Evolutionary conservation across 306 rosid species (phyloP), one percentile per base, ranked within the genome.

Genomic region (Hylodesmum podocarpum): DNA sequence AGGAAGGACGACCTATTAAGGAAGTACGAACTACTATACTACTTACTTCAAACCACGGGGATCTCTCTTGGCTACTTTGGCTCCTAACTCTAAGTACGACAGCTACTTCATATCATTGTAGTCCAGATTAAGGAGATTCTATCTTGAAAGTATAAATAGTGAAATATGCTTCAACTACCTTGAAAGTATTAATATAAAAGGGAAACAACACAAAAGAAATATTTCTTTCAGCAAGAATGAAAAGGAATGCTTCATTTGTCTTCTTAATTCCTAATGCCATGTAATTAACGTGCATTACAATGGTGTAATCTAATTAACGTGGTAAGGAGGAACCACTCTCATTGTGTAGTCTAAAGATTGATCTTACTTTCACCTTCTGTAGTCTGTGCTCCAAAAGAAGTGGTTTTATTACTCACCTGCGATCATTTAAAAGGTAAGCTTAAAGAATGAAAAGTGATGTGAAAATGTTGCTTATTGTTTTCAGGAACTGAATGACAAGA

Each of bases 401-500:
- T 57, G 37, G 16, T 84, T 29, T 59, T 50, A 49, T 59, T 54
- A 37, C 69, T 80, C 63, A 47, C 24, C 7, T 53, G 64, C 11
- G 53, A 50, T 67, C 34, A 21, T 81, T 63, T 62, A 46, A 81
- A 62, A 74, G 43, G 37, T 53, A 37, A 62, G 49, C 70, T 81
- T 33, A 62, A 64, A 75, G 73, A 47, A 6, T 61, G 41, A 22
- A 59, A 77, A 4, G 1, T 84, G 51, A 82, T 57, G 4, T 72
- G 44, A 71, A 57, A 66, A 55, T 57, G 19, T 46, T 78, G 10
- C 47, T 21, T 54, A 77, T 47, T 81, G 41, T 44, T 82, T 75
- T 51, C 97, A 95, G 99, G 97, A 95, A 84, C 81, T 95, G 72
- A 82, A 85, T 83, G 89, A 86, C 47, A 87, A 46, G 68, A 89